A percentile compares a stretch with the other conserved stretches of the same genome.
Conservation (phyloP, 306 rosid genomes). For the Quercus parvula region DNA sequence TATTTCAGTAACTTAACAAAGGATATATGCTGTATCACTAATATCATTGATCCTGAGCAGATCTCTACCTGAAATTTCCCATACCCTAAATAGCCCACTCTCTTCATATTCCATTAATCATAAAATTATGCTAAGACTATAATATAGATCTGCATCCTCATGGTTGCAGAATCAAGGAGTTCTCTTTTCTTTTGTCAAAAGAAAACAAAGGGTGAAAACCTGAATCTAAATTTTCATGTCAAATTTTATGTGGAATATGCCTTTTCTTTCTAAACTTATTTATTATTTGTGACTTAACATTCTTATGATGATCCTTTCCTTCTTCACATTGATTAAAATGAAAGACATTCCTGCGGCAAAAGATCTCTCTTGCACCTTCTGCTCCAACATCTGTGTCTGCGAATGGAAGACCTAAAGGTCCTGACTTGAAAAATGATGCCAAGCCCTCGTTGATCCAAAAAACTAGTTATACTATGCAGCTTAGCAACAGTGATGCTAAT, state of each 20-base stretch:
- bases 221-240: neutral
- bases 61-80: no score
- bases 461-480: conserved; percentile 8
- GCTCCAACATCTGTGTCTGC: conserved; percentile 20
- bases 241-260: neutral
- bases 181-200: no score
- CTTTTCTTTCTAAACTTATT: neutral
- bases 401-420: conserved; percentile 34
- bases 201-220: no score
- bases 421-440: conserved; percentile 21
- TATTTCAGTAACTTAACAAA: no score
- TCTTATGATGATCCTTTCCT: neutral
- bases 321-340: conserved; percentile 19
- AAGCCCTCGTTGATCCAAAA: conserved; percentile 24
- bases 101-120: neutral
- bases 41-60: no score
- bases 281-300: neutral
- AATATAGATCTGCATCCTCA: no score
- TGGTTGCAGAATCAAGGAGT: no score
- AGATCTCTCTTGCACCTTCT: conserved; percentile 58
- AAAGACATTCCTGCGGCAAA: conserved; percentile 86
- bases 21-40: no score
- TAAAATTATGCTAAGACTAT: no score
- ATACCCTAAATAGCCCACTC: neutral
- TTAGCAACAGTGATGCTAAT: neutral